Base-by-base conservation (phyloP, 352 stramenopile genomes). In the Globisporangium solare region DNA sequence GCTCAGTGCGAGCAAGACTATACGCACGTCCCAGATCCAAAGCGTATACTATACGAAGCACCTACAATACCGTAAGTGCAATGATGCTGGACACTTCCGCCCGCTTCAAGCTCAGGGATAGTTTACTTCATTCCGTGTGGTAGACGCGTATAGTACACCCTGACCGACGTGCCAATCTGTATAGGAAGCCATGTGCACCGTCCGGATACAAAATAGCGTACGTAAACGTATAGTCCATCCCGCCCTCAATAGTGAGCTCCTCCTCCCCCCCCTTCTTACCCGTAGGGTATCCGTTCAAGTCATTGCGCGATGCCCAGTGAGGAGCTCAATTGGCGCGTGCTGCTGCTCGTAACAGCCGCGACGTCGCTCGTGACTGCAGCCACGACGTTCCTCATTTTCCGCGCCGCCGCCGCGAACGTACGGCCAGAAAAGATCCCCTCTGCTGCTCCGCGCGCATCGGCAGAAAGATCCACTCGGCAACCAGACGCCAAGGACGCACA, bases 331-430 rank as follows among this genome's bases (percentile, higher is more conserved):
- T 84, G 74, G 74, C 71, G 62, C 58, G 62, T 62, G n/a, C 58
- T 84, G 52, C 67, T 73, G 47, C 63, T 84, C 64, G 71, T 81
- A 48, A 76, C 80, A 45, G 70, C 66, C 52, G 68, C 78, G 41
- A 78, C 78, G 42, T 88, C 74, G 55, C 75, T 79, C 24, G 60
- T 91, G 64, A 89, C 58, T 21, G 58, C 81, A 8, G 74, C 63
- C 47, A 69, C 69, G 41, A 82, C 64, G 35, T 58, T 91, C 60
- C 55, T 83, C 20, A 46, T 86, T 31, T 59, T 83, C 31, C 60
- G 80, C 48, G 47, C 37, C 58, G 43, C 41, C 46, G 65, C 27
- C 32, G 51, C 47, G 56, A 50, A 15, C 47, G 50, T 46, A 43
- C 39, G 39, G 18, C 39, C 12, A 15, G 39, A n/a, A 43, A 15